Conservation (phyloP, 1,284 basidiomycete genomes). For the Rhodotorula sp. region DNA sequence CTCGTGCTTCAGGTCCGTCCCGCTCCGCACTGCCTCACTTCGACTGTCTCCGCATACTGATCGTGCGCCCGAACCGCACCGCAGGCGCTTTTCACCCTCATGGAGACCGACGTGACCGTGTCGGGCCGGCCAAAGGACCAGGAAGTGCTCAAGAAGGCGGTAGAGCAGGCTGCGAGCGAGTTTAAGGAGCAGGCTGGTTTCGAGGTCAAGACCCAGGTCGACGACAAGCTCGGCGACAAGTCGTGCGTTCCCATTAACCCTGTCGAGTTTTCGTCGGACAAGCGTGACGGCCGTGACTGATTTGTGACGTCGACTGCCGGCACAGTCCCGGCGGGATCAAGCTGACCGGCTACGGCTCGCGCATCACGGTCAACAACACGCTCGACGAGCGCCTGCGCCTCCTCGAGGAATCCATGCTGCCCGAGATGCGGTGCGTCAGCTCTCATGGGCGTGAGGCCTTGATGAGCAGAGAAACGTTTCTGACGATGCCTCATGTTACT, state of each 20-base stretch:
- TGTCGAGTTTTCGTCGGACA: background rate
- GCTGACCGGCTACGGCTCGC: conserved; percentile 67
- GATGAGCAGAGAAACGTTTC: no score
- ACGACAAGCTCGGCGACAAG: conserved; percentile 69
- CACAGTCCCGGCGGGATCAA: conserved; percentile 78
- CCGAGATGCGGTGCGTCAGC: conserved; percentile 63
- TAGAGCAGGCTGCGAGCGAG: conserved; percentile 62
- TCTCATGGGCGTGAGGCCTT: no score
- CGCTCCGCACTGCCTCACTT: background rate
- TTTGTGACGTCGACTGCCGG: background rate
- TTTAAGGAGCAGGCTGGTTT: conserved; percentile 77
- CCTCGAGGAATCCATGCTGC: conserved; percentile 90
- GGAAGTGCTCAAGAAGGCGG: conserved; percentile 61
- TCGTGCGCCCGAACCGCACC: no score
- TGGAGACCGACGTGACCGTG: conserved; percentile 69
- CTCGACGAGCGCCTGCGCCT: conserved; percentile 82
- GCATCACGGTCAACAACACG: conserved; percentile 88
- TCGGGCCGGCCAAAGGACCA: conserved; percentile 66
- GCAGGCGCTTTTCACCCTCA: conserved; percentile 61
- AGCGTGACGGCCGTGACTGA: no score
- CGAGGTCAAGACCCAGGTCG: conserved; percentile 64
- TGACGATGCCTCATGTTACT: no score
- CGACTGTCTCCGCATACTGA: background rate
- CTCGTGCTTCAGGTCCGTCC: conserved; percentile 72
- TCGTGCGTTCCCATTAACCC: conserved; percentile 56